Evolutionary conservation across 495 filamentous ascomycete species (phyloP).

Genomic region (Penicillium crystallinum): DNA sequence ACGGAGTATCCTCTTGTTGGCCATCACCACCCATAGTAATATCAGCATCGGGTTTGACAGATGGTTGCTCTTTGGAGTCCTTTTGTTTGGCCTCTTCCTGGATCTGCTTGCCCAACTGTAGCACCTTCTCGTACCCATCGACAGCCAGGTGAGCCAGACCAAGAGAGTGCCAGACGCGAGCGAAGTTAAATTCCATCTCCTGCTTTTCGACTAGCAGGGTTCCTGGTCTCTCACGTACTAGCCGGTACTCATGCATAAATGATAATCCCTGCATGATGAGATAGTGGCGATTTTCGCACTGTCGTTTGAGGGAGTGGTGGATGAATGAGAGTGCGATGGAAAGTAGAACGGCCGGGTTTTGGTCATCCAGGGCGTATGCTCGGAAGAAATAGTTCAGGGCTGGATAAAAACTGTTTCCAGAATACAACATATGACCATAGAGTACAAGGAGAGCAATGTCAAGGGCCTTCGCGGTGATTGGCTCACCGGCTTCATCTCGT

Average conservation of each 20-base stretch:
- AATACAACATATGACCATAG: slow-evolving; percentile 82
- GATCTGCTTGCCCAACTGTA: slow-evolving; percentile 43
- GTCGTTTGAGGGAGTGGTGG: slow-evolving; percentile 80
- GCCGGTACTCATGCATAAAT: slow-evolving; percentile 76
- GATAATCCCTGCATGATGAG: slow-evolving; percentile 76
- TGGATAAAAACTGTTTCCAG: slow-evolving; percentile 69
- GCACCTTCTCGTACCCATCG: slow-evolving; percentile 62
- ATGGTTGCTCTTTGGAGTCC: slow-evolving; percentile 8
- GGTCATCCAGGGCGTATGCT: slow-evolving; percentile 70
- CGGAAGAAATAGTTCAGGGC: slow-evolving; percentile 90
- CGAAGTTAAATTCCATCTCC: slow-evolving; percentile 90
- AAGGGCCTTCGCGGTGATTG: slow-evolving; percentile 47
- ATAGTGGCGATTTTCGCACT: slow-evolving; percentile 83
- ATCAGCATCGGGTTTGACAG: slow-evolving; percentile 12
- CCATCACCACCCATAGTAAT: slow-evolving; percentile 26
- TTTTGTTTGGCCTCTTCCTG: slow-evolving; percentile 17
- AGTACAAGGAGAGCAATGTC: slow-evolving; percentile 76
- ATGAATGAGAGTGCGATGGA: slow-evolving; percentile 65
- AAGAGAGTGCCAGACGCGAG: slow-evolving; percentile 71
- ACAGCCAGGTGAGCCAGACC: slow-evolving; percentile 74
- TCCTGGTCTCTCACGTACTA: slow-evolving; percentile 37
- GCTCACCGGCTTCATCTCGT: slow-evolving; percentile 42
- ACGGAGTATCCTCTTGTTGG: neutral
- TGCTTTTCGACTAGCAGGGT: slow-evolving; percentile 50
- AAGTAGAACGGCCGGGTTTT: slow-evolving; percentile 73